Evolutionary conservation across 129 eudicot genomes (phyloP).

Genomic region (Lonicera japonica): DNA sequence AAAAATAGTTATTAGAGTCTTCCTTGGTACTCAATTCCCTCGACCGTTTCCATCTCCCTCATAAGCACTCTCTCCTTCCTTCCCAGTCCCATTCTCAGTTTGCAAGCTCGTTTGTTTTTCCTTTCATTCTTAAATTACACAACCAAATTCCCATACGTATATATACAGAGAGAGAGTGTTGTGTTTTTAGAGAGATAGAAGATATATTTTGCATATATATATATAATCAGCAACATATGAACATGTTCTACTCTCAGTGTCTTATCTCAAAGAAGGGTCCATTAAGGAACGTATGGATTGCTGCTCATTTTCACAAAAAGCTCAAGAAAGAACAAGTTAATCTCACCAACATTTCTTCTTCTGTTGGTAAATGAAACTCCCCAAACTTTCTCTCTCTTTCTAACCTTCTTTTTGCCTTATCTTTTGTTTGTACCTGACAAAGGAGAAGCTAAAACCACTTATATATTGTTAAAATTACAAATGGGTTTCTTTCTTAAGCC

Average conservation of each 20-base stretch:
- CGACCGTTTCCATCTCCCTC: constrained; percentile 7
- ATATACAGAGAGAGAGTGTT: not conserved
- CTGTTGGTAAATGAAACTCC: constrained; percentile 44
- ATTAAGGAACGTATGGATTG: constrained; percentile 55
- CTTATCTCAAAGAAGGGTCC: constrained; percentile 47
- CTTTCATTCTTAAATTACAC: not conserved
- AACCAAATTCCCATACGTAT: not conserved
- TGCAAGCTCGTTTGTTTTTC: not conserved
- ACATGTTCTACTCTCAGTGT: constrained; percentile 42
- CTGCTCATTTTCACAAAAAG: constrained; percentile 59
- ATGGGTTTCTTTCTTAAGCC: not conserved
- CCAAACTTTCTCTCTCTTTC: constrained; percentile 9
- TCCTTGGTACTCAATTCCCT: constrained; percentile 9
- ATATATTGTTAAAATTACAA: constrained; percentile 4
- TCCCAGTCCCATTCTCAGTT: too few relatives aligned
- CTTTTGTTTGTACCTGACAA: not conserved
- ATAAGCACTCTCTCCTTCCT: not conserved
- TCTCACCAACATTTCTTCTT: constrained; percentile 44
- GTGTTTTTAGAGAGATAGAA: not conserved
- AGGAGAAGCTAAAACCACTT: too few relatives aligned
- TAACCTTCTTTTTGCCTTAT: not conserved
- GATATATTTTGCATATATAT: not conserved
- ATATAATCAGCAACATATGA: constrained; percentile 7
- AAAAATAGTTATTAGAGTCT: constrained; percentile 2
- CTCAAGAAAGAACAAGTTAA: constrained; percentile 44